Evolutionary conservation across 1,284 basidiomycete species (phyloP).

Genomic region (Earliella scabrosa): DNA sequence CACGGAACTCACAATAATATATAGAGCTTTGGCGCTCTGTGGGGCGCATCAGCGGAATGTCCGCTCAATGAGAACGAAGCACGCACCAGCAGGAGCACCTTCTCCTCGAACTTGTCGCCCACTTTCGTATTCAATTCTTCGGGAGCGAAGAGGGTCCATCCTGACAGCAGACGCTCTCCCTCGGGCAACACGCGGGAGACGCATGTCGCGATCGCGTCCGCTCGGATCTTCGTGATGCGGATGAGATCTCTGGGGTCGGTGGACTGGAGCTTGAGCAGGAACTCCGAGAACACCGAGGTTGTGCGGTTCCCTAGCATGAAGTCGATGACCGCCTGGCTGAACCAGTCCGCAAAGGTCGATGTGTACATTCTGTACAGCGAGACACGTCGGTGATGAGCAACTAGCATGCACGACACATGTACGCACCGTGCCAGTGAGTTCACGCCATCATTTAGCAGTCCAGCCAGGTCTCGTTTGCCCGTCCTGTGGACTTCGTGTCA

Average conservation of each 20-base stretch:
- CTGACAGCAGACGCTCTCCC: slow-evolving; percentile 80
- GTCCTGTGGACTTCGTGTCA: slow-evolving; percentile 55
- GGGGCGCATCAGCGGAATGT: slow-evolving; percentile 10
- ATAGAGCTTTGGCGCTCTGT: slow-evolving; percentile 66
- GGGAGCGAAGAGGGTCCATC: slow-evolving; percentile 93
- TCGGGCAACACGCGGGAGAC: slow-evolving; percentile 82
- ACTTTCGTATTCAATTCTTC: slow-evolving; percentile 73
- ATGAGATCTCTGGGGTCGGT: slow-evolving; percentile 91
- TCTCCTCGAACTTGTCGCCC: slow-evolving; percentile 89
- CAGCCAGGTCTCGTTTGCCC: slow-evolving; percentile 90
- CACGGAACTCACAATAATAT: slow-evolving; percentile 59
- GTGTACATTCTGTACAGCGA: slow-evolving; percentile 68
- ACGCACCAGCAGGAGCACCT: slow-evolving; percentile 85
- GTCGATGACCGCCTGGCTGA: slow-evolving; percentile 93
- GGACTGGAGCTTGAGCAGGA: slow-evolving; percentile 83
- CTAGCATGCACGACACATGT: neutral
- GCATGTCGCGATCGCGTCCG: slow-evolving; percentile 89
- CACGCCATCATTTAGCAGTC: slow-evolving; percentile 91
- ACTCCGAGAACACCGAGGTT: slow-evolving; percentile 88
- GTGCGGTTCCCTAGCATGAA: slow-evolving; percentile 90
- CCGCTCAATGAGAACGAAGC: slow-evolving; percentile 1
- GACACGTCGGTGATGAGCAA: neutral
- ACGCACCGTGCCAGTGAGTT: slow-evolving; percentile 82
- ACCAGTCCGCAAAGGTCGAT: slow-evolving; percentile 93
- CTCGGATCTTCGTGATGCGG: slow-evolving; percentile 84